Conservation (phyloP, 495 filamentous ascomycete species). For the Aspergillus nidulans region DNA sequence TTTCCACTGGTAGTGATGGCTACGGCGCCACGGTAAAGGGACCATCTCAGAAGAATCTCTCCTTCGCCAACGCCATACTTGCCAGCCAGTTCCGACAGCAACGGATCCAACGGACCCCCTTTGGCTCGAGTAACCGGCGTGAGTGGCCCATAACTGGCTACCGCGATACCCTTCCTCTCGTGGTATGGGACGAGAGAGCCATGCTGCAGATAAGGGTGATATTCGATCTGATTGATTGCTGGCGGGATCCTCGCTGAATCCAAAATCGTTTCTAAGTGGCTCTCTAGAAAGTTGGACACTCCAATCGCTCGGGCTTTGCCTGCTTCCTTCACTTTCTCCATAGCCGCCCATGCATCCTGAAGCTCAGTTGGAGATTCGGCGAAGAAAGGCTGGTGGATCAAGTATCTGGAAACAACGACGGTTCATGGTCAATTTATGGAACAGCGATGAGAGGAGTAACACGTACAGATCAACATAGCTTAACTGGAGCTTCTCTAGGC, state of each 20-base stretch:
- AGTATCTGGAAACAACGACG: constrained; percentile 45
- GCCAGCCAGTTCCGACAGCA: constrained; percentile 55
- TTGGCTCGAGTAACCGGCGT: constrained; percentile 59
- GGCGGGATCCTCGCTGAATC: constrained; percentile 61
- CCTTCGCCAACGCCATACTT: constrained; percentile 74
- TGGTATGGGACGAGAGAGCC: constrained; percentile 60
- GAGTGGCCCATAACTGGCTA: constrained; percentile 65
- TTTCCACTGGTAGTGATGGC: constrained; percentile 72
- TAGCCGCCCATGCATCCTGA: constrained; percentile 67
- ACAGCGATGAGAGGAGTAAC: background rate
- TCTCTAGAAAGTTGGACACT: constrained; percentile 73
- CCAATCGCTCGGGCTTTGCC: constrained; percentile 76
- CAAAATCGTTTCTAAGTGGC: constrained; percentile 64
- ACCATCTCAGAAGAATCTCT: constrained; percentile 73
- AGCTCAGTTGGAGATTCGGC: constrained; percentile 57
- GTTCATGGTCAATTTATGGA: background rate
- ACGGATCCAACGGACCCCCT: constrained; percentile 63
- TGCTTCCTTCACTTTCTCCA: constrained; percentile 65
- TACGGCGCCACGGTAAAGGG: constrained; percentile 73
- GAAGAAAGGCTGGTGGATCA: constrained; percentile 76
- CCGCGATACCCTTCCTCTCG: constrained; percentile 62
- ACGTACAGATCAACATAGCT: constrained; percentile 75
- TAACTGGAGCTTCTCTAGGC: constrained; percentile 68
- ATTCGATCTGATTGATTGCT: constrained; percentile 84
- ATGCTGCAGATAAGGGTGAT: constrained; percentile 83